Base-by-base conservation (phyloP, 805 yeast genomes). In the Ogataea salicorniae region DNA sequence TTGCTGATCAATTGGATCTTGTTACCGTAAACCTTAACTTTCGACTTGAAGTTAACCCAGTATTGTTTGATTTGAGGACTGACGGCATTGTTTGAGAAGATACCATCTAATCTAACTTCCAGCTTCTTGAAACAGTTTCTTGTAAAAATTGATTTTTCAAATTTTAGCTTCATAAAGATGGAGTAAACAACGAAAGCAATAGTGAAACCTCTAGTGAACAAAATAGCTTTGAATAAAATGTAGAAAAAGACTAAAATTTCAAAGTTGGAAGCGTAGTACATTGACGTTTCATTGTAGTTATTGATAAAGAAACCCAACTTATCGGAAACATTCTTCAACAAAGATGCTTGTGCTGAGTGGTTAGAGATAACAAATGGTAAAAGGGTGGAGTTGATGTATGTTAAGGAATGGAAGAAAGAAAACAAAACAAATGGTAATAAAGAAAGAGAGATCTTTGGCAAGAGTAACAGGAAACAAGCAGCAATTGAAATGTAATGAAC, bases 341-440 rank as follows among this genome's bases (percentile, higher is more conserved):
- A 9, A 26, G 11, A 26, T 26, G 31, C 31, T 26, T 26, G 31
- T 6, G 49, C 46, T 3, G 38, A 34, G 17, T 49, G 46, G 39
- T 50, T 47, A 43, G 42, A 54, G 7, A 76, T 75, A 22, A 81
- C 67, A 6, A 79, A 71, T 37, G 97, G 96, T 45, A 91, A 71
- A 47, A 92, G 54, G 53, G 74, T 76, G 38, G 80, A 74, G 56
- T 84, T 80, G 46, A 77, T 54, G 70, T 87, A 92, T 17, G 84
- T 82, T 59, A 90, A 71, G 11, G 80, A 81, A 64, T 91, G 97
- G 79, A 92, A 90, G 17, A 82, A 62, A 7, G 97, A 84, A 66
- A 85, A 91, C 47, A 87, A 70, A 41, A 80, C 71, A 61, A 86
- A 89, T 46, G 97, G 95, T 22, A 83, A 63, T 52, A 84, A 69